phyloP scores from a whole-genome alignment of 139 green algal species.

The Auxenochlorella protothecoides region DNA sequence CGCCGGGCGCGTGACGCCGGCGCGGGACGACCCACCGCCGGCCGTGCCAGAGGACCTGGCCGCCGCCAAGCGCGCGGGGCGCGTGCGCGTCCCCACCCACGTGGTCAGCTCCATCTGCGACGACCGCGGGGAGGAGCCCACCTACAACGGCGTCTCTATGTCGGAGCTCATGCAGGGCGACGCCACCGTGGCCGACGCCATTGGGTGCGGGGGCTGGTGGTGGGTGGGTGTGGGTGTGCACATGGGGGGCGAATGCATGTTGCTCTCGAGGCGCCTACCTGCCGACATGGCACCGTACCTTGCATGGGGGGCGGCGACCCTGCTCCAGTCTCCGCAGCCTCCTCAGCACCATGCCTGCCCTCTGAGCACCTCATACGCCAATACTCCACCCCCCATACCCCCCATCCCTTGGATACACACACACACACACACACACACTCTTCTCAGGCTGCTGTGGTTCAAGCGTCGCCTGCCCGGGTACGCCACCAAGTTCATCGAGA shows the following conservation, averaged over 20 bases:
- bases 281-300: not conserved
- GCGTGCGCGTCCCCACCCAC: slow-evolving; percentile 82
- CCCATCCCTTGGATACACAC: not conserved
- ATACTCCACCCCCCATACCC: not conserved
- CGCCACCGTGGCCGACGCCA: slow-evolving; percentile 76
- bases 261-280: not conserved
- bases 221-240: not conserved
- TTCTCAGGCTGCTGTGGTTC: slow-evolving; percentile 48
- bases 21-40: slow-evolving; percentile 31
- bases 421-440: too few species aligned
- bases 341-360: too few species aligned
- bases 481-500: slow-evolving; percentile 89
- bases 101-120: slow-evolving; percentile 89
- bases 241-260: not conserved
- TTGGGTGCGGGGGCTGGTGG: slow-evolving; percentile 38
- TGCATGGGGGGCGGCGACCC: not conserved
- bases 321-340: too few species aligned
- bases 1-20: slow-evolving; percentile 44
- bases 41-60: slow-evolving; percentile 66
- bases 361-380: too few species aligned
- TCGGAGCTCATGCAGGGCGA: slow-evolving; percentile 72
- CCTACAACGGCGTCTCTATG: slow-evolving; percentile 48
- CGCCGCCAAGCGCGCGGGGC: slow-evolving; percentile 61
- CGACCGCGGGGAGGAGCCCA: slow-evolving; percentile 85
- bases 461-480: slow-evolving; percentile 78